Evolutionary conservation across 2,329 filamentous ascomycete genomes (phyloP).

Genomic region (Diaporthe batatas): DNA sequence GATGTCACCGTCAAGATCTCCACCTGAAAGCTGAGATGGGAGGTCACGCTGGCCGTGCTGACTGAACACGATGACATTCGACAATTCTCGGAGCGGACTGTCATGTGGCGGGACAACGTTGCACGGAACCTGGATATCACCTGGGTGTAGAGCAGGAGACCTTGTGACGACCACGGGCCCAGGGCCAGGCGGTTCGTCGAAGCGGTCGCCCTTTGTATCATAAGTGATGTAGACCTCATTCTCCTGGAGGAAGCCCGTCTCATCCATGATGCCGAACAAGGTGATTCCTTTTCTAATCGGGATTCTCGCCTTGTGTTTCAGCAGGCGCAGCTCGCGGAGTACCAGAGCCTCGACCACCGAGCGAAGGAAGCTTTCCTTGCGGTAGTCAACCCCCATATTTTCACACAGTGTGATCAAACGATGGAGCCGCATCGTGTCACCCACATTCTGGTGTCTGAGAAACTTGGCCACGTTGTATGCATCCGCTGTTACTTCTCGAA

Average conservation of each 20-base stretch:
- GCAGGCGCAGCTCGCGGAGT: slow-evolving; percentile 76
- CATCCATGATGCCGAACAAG: slow-evolving; percentile 87
- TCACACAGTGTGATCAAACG: slow-evolving; percentile 72
- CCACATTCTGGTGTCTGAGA: slow-evolving; percentile 72
- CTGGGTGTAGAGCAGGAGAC: slow-evolving; percentile 85
- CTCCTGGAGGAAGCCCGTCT: slow-evolving; percentile 76
- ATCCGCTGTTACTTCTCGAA: slow-evolving; percentile 71
- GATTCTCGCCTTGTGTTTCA: slow-evolving; percentile 86
- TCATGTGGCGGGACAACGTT: slow-evolving; percentile 71
- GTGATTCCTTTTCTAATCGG: slow-evolving; percentile 78
- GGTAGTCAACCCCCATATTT: slow-evolving; percentile 73
- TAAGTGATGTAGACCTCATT: slow-evolving; percentile 77
- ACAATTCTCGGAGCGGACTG: slow-evolving; percentile 72
- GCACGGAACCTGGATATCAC: slow-evolving; percentile 78
- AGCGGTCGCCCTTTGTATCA: slow-evolving; percentile 50
- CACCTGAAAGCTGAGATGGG: slow-evolving; percentile 82
- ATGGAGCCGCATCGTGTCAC: slow-evolving; percentile 70
- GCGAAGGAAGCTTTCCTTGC: slow-evolving; percentile 77
- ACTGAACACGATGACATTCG: slow-evolving; percentile 85
- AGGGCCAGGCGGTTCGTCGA: slow-evolving; percentile 46
- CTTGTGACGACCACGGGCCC: slow-evolving; percentile 75
- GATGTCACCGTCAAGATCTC: slow-evolving; percentile 86
- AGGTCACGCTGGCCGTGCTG: slow-evolving; percentile 78
- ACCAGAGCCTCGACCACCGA: slow-evolving; percentile 77
- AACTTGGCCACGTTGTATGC: slow-evolving; percentile 75